Evolutionary conservation across 2,329 filamentous ascomycete genomes (phyloP).

Genomic region (Trichoderma sp.): DNA sequence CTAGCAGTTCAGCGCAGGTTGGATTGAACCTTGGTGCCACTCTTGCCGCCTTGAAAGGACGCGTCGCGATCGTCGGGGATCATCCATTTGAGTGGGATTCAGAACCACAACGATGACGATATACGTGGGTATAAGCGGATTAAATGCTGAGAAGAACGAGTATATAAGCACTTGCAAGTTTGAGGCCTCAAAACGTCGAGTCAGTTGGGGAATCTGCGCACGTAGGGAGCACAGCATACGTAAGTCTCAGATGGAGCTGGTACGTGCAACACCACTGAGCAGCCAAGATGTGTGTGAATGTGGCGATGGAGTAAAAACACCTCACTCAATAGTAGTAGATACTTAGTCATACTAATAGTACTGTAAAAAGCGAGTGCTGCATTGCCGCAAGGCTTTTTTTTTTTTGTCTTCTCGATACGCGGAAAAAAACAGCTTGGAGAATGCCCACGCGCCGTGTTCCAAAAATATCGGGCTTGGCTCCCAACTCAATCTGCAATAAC

Average conservation of each 20-base stretch:
- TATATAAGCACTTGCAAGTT: background rate
- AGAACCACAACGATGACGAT: slow-evolving; percentile 5
- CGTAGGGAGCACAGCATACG: background rate
- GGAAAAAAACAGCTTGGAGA: background rate
- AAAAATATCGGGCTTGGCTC: slow-evolving; percentile 3
- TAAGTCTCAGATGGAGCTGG: background rate
- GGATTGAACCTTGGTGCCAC: background rate
- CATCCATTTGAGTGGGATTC: background rate
- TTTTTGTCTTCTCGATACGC: background rate
- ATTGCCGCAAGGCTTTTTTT: background rate
- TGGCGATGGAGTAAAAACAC: background rate
- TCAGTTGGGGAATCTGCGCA: background rate
- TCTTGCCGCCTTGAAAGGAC: background rate
- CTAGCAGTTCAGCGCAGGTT: background rate
- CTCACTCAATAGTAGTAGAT: background rate
- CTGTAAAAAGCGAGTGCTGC: background rate
- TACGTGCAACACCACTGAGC: background rate
- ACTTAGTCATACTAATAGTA: no score
- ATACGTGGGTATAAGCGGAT: background rate
- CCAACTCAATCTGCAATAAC: slow-evolving; percentile 11
- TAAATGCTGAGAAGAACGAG: background rate
- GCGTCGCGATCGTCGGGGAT: background rate
- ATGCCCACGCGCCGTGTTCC: background rate
- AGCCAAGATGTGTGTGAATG: background rate
- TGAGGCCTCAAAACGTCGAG: background rate